These are phyloP conservation scores for Myxozyma neotropica DNA, from an alignment of 805 yeast genomes.

Conservation along the genomic window DNA sequence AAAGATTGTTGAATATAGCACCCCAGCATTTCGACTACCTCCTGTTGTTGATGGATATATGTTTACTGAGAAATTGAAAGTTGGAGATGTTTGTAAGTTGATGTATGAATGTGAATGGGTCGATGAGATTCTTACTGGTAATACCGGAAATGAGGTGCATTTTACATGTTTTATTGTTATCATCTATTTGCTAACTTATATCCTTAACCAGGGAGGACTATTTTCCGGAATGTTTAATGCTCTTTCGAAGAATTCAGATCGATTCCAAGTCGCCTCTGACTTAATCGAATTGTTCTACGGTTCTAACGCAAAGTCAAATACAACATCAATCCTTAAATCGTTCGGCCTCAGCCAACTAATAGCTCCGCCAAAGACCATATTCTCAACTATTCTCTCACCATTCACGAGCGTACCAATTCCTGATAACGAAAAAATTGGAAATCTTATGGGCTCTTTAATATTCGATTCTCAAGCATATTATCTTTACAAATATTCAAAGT, in stretches of 20 bases:
- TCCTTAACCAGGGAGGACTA: slow-evolving; percentile 6
- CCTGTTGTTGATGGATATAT: slow-evolving; percentile 13
- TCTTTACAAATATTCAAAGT: slow-evolving; percentile 12
- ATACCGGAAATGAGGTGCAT: slow-evolving; percentile 13
- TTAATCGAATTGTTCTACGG: too few relatives aligned
- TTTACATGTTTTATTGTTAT: not conserved
- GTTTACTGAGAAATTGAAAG: not conserved
- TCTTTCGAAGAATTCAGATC: too few relatives aligned
- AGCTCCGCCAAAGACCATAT: too few relatives aligned
- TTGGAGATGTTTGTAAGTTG: slow-evolving; percentile 6
- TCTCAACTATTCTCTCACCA: too few relatives aligned
- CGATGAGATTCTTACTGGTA: slow-evolving; percentile 13
- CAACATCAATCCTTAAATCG: too few relatives aligned
- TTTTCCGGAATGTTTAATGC: not conserved
- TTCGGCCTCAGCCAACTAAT: too few relatives aligned
- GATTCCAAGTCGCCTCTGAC: too few relatives aligned
- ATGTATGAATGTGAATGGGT: slow-evolving; percentile 18
- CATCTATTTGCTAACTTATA: too few relatives aligned
- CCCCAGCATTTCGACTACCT: not conserved
- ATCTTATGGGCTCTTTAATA: slow-evolving; percentile 3
- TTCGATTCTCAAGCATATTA: slow-evolving; percentile 19
- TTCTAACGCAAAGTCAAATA: too few relatives aligned
- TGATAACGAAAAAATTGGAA: not conserved
- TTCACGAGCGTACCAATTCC: too few relatives aligned
- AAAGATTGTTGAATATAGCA: not conserved